Evolutionary conservation across 495 filamentous ascomycete species (phyloP), one percentile per base, ranked within the genome.

Genomic region (Staphylotrichum longicolle): DNA sequence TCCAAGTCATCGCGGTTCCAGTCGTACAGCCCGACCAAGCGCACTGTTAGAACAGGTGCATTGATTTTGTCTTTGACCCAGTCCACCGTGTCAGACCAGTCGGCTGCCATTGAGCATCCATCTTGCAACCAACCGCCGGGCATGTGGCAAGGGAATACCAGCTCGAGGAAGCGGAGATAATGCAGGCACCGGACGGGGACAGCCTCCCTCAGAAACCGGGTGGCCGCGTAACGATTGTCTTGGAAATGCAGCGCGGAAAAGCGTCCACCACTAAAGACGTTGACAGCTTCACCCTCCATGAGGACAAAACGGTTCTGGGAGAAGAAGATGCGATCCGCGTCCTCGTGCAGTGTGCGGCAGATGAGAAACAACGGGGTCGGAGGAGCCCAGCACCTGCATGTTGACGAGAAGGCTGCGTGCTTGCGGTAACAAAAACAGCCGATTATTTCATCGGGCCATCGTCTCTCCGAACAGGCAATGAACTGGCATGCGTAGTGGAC

Each of bases 321-420:
- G 20, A 50, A 62, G 37, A 62, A 62, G 8, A 62, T 54, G 10
- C 10, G 15, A 9, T 57, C 1, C 0, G 60, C 60, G 27, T 62
- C 60, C n/a, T 33, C 34, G 9, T 11, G 30, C 5, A 62, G 45
- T 30, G 53, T 14, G 27, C 60, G 52, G 46, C 53, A 62, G 35
- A 57, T 15, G 3, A 52, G 39, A 12, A 57, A 57, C 11, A 62
- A 34, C 3, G n/a, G 20, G 30, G 45, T 7, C 9, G 60, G 60
- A 1, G 60, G 53, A 6, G 7, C 39, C 45, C 60, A 62, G 33
- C 60, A 62, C 32, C 9, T 37, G 33, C 61, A 63, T 8, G 33
- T 34, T 0, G 39, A 54, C 14, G 61, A 63, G 12, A 35, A 59
- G 1, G 61, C 34, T 5, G 39, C 1, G 41, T 63, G 55, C 5